Evolutionary conservation across 106 monocot species (phyloP), one percentile per base, ranked within the genome.

Genomic region (Dendrobium huoshanense): DNA sequence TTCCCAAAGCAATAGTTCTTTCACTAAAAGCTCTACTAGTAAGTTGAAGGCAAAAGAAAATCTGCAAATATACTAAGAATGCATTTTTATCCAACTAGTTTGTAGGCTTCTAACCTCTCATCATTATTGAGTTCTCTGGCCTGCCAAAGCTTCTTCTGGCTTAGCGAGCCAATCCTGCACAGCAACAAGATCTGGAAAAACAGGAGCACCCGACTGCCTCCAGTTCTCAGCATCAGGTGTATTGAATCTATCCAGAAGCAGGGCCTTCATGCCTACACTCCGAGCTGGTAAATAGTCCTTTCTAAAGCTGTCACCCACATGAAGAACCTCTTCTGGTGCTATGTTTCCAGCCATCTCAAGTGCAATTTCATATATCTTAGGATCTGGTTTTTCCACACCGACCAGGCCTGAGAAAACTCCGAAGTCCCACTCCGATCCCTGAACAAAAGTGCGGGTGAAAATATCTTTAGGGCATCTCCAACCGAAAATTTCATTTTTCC

Each of bases 341-440:
- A 91, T 40, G 41, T 87, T 91, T 74, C 92, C 94, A 9, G 94
- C 98, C 82, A 81, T 92, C 76, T 98, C 95, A 43, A 98, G 77
- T 29, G 98, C 98, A 20, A 92, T 91, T 79, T 98, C 73, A 44
- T 95, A 98, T 6, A 98, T 95, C 75, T 58, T 86, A 9, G 87
- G 90, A 54, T 98, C 85, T 0, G 98, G 98, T 67, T 98, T 98
- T 77, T 98, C 98, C 0, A 98, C 73, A 5, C 98, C 98, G 6
- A 90, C 89, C 5, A 93, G 25, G 27, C 98, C 98, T 9, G 98
- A 98, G 88, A 98, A 98, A n/a, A 98, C 92, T 9, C 95, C 98
- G 44, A 98, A 95, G 87, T 95, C 98, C 98, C 98, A 98, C 79
- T 98, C 98, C 10, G 95, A 92, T 72, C 94, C 92, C 98, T 98